Base-by-base conservation (phyloP, 345 rosid species). In the Garcia nutans region DNA sequence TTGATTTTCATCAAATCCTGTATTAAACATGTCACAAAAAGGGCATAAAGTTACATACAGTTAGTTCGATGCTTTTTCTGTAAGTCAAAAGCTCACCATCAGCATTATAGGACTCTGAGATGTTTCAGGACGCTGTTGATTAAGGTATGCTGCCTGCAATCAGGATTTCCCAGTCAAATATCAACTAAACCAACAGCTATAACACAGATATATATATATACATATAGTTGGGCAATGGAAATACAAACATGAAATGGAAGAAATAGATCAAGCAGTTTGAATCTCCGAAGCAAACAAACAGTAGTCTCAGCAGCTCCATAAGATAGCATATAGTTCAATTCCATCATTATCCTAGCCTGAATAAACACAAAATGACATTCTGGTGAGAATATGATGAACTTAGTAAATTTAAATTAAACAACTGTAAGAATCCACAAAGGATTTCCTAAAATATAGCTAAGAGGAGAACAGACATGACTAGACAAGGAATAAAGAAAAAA, bases 221-320 rank as follows among this genome's bases (percentile, higher is more conserved):
- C 2, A 28, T 28, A 28, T 28, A 28, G 31, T 49, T 47, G 26
- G 74, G 78, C 56, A 68, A 17, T 19, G 72, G 75, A 59, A 79
- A 73, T 65, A 65, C 81, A 50, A 72, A 93, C 99, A 83, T 96
- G 98, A 79, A 90, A 87, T 16, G 99, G 98, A 75, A 96, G 88
- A 56, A 96, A 82, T 59, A 87, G 55, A 69, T 89, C 85, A 76
- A 96, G 91, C 64, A 96, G 90, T 75, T 87, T 84, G 86, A 87
- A 91, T 87, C 86, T 93, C 85, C 65, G 88, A 62, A 96, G 97
- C 86, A 96, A 87, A 74, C 71, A 74, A 73, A 96, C 83, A 71
- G 99, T 90, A 58, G 90, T 83, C 73, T 78, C 86, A 64, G 98
- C 94, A 82, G 98, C 96, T 84, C 99, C 98, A 84, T 93, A 96